phyloP scores from a whole-genome alignment of 192 early-diverging fungal species.

The Backusella macrospora region DNA sequence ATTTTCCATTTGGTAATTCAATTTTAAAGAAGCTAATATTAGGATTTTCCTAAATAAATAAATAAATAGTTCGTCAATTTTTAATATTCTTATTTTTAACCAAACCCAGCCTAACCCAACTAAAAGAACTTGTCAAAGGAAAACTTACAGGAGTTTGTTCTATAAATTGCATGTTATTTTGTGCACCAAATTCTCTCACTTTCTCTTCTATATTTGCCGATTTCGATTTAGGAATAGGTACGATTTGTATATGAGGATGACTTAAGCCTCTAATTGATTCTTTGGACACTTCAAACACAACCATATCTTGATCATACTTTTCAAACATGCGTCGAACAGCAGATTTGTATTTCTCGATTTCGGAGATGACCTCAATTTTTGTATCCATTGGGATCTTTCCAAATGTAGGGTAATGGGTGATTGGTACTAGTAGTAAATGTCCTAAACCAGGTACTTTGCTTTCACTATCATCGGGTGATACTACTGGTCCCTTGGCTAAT shows the following conservation, averaged over 20 bases:
- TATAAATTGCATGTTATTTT: constrained; percentile 43
- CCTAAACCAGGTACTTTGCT: constrained; percentile 71
- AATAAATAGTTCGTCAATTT: no score
- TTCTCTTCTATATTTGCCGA: constrained; percentile 38
- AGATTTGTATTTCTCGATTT: constrained; percentile 59
- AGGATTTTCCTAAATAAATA: constrained; percentile 23
- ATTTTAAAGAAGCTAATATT: constrained; percentile 53
- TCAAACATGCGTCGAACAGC: constrained; percentile 56
- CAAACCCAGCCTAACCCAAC: no score
- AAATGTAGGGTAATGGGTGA: constrained; percentile 55
- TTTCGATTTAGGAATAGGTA: constrained; percentile 59
- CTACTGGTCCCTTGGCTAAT: constrained; percentile 87
- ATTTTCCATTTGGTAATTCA: constrained; percentile 54
- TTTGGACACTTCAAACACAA: constrained; percentile 76
- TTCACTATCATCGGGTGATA: constrained; percentile 35
- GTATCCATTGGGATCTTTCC: constrained; percentile 43
- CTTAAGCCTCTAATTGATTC: constrained; percentile 45
- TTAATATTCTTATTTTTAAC: neutral
- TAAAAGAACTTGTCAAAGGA: no score
- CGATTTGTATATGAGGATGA: constrained; percentile 73
- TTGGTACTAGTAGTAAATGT: constrained; percentile 73
- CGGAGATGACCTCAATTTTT: constrained; percentile 44
- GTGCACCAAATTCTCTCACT: constrained; percentile 48
- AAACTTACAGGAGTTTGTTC: constrained; percentile 38
- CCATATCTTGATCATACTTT: constrained; percentile 63